phyloP scores from a whole-genome alignment of 169 alveolate genomes.

The Neospora caninum region DNA sequence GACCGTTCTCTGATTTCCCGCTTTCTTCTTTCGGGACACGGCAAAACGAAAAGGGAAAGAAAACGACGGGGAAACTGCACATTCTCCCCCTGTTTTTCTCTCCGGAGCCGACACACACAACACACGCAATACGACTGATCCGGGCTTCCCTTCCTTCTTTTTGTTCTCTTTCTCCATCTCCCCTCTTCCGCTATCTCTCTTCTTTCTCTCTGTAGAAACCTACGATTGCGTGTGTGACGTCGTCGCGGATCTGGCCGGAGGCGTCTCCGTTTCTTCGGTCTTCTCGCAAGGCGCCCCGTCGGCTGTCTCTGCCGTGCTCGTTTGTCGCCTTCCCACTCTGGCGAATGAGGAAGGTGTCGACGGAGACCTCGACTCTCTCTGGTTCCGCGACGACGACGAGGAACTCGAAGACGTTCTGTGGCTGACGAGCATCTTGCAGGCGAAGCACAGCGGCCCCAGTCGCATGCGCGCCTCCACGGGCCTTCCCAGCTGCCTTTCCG shows the following conservation, averaged over 20 bases:
- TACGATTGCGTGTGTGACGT: not conserved
- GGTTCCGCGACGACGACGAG: not conserved
- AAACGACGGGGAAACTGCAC: not conserved
- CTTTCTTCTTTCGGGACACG: slow-evolving; percentile 16
- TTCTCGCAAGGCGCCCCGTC: not conserved
- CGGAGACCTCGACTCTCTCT: not conserved
- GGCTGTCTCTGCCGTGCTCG: not conserved
- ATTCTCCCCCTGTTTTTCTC: not conserved
- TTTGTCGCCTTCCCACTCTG: not conserved
- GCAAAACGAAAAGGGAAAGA: too few species aligned
- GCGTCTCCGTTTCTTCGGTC: not conserved
- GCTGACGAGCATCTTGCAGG: slow-evolving; percentile 7
- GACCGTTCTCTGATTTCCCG: not conserved
- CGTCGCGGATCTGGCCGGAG: not conserved
- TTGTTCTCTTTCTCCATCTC: not conserved
- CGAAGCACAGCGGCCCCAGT: not conserved
- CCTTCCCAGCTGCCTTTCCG: not conserved
- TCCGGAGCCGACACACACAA: not conserved
- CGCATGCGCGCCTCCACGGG: not conserved
- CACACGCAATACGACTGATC: not conserved
- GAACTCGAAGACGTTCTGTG: slow-evolving; percentile 11
- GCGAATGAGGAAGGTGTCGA: not conserved
- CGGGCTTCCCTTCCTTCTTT: not conserved
- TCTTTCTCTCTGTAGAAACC: not conserved
- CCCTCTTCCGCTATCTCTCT: not conserved